Base-by-base conservation (phyloP, 441 rosid genomes). In the Brassica hybrid region DNA sequence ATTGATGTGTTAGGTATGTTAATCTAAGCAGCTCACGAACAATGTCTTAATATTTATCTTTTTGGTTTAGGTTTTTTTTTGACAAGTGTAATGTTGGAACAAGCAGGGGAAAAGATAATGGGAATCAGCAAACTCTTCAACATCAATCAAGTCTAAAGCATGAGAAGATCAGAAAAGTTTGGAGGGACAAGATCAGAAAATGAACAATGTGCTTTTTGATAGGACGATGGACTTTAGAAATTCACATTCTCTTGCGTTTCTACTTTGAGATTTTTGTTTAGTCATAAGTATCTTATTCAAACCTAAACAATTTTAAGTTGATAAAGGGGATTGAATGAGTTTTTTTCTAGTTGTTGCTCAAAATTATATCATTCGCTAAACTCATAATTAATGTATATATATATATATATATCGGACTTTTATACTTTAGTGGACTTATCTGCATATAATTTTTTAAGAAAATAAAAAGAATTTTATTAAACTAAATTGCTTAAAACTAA, bases 1-100 rank as follows among this genome's bases (percentile, higher is more conserved):
- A 41, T 71, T 5, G 75, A n/a, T 41, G 67, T 32, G 12, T 14
- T 23, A 71, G 75, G 75, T 71, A 71, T 23, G 67, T n/a, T n/a
- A n/a, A 71, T 17, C 30, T 67, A 2, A 56, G 13, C 1, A 56
- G 8, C 61, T 0, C 2, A 56, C 9, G 61, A 18, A 56, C 61
- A 8, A 56, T 56, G 13, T 56, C 13, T 56, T 56, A 2, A 16
- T 52, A 52, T 52, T 2, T 52, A 16, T 54, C 8, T 14, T 50
- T 18, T 56, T 18, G 6, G 25, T 56, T 0, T 1, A 9, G 25
- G 4, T 54, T 52, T 16, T 9, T 56, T 56, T 18, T 56, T 56
- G 10, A 56, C 13, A 56, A 56, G 9, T 18, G 27, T 56, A 1
- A 56, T 56, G 61, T 56, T 56, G 61, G 61, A 18, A 56, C 61